Conservation (phyloP, 108 stramenopile genomes). For the Cyclostephanos tholiformis region DNA sequence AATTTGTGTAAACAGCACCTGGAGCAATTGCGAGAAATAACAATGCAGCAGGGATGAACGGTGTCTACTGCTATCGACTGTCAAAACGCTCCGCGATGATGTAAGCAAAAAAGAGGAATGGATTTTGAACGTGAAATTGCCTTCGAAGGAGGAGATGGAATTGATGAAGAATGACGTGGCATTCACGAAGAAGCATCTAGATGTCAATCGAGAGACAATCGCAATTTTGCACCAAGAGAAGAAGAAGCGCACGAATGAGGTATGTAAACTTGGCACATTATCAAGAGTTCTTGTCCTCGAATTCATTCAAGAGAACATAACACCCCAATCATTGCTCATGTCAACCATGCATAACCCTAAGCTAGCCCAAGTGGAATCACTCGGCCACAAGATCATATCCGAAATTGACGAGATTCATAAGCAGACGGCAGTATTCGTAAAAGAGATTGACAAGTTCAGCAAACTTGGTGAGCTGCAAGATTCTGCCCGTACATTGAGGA, state of each 20-base stretch:
- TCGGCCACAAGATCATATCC: conserved; percentile 13
- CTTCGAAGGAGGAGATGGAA: conserved; percentile 32
- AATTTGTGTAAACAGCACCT: conserved; percentile 9
- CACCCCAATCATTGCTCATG: not conserved
- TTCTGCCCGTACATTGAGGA: conserved; percentile 15
- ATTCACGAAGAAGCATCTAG: conserved; percentile 27
- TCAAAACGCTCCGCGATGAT: conserved; percentile 23
- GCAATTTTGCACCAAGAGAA: conserved; percentile 26
- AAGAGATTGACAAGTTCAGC: conserved; percentile 21
- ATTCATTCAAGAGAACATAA: not conserved
- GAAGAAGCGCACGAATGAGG: conserved; percentile 28
- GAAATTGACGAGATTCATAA: conserved; percentile 21
- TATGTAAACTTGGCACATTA: not conserved
- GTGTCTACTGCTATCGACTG: not conserved
- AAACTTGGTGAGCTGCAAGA: conserved; percentile 13
- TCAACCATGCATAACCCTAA: not conserved
- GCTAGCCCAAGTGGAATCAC: conserved; percentile 25
- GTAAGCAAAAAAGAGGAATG: conserved; percentile 9
- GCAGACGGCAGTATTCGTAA: conserved; percentile 8
- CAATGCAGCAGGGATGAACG: conserved; percentile 22
- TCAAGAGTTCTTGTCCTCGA: not conserved
- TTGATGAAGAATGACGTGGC: conserved; percentile 29
- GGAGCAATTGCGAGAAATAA: conserved; percentile 10
- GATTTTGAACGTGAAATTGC: conserved; percentile 11
- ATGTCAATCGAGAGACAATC: conserved; percentile 27